Conservation (phyloP, 371 early-diverging fungal genomes). For the Mucor indicus region DNA sequence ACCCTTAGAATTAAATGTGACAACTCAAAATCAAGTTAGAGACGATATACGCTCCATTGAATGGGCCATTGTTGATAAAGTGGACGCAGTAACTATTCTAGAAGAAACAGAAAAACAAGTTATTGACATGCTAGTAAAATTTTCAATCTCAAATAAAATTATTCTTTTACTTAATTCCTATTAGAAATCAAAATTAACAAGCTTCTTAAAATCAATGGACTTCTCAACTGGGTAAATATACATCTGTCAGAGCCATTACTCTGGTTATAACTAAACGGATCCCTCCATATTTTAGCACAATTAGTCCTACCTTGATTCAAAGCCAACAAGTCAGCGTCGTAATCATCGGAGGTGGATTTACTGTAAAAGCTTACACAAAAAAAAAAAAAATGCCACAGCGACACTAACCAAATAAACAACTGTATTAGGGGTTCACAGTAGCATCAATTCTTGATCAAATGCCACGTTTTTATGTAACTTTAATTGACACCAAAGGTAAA, state of each 20-base stretch:
- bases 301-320: constrained; percentile 7
- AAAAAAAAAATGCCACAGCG: no score
- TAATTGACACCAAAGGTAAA: constrained; percentile 43
- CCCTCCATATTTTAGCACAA: not conserved
- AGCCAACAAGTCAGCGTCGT: constrained; percentile 25
- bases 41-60: constrained; percentile 19
- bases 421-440: constrained; percentile 34
- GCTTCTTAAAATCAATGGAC: constrained; percentile 21
- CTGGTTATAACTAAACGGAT: not conserved
- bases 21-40: constrained; percentile 26
- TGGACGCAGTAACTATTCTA: constrained; percentile 21
- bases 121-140: constrained; percentile 27
- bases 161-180: not conserved
- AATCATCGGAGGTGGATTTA: constrained; percentile 40
- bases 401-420: not conserved
- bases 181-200: constrained; percentile 17
- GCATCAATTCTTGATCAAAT: constrained; percentile 39
- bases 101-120: constrained; percentile 29
- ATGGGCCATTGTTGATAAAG: constrained; percentile 25
- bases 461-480: constrained; percentile 37
- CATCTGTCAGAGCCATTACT: no score
- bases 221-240: constrained; percentile 16
- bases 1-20: constrained; percentile 21
- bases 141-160: not conserved
- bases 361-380: constrained; percentile 24